A percentile compares a stretch with the other conserved stretches of the same genome.
phyloP scores from a whole-genome alignment of 2,329 filamentous ascomycete species.

The Botrytis squamosa region DNA sequence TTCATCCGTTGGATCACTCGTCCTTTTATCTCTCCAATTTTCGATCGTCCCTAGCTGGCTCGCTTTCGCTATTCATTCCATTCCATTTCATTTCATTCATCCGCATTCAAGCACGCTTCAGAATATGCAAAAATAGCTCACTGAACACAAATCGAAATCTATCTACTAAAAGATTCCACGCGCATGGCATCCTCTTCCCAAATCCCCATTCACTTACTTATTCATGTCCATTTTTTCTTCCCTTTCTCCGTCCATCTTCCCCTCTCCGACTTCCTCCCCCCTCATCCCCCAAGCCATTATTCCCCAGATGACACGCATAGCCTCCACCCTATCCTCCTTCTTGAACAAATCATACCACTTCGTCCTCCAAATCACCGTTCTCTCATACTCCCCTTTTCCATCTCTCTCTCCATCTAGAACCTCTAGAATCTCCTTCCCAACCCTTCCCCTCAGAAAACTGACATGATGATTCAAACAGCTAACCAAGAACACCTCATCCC shows the following conservation, averaged over 20 bases:
- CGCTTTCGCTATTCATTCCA: neutral
- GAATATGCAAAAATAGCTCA: neutral
- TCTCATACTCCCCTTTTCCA: constrained; percentile 39
- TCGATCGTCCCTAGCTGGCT: neutral
- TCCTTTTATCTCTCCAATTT: neutral
- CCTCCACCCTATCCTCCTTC: constrained; percentile 52
- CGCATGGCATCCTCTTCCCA: neutral
- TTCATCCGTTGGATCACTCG: neutral
- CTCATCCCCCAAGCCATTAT: constrained; percentile 62
- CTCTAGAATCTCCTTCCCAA: constrained; percentile 53
- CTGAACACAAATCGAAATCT: neutral
- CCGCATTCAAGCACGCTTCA: neutral
- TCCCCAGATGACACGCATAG: constrained; percentile 57
- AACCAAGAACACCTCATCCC: constrained; percentile 62
- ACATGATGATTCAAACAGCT: constrained; percentile 63
- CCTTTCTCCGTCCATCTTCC: neutral
- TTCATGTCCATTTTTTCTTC: constrained; percentile 30
- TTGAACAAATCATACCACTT: constrained; percentile 62
- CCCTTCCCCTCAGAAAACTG: constrained; percentile 56
- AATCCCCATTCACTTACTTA: neutral
- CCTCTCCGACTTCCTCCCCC: constrained; percentile 23
- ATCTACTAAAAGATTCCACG: neutral
- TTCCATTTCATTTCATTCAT: neutral
- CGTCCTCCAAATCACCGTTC: constrained; percentile 55
- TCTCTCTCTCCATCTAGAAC: constrained; percentile 53